phyloP scores from a whole-genome alignment of 768 basidiomycete genomes.

The Pleurotus tuber-regium region DNA sequence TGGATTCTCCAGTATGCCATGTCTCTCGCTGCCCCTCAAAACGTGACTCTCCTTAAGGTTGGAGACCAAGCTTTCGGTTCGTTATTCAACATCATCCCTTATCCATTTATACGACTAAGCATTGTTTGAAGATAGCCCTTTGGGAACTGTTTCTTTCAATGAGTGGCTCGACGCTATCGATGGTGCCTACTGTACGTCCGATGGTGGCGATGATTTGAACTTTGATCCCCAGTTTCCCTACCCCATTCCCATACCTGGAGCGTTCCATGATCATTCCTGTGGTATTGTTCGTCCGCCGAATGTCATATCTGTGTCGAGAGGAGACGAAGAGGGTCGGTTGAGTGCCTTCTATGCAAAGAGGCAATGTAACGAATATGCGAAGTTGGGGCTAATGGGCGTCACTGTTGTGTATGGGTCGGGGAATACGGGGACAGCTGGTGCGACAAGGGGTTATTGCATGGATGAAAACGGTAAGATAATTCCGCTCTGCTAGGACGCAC shows the following conservation, averaged over 20 bases:
- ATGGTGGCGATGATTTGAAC: conserved; percentile 30
- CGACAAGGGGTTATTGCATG: conserved; percentile 28
- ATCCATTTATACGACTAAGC: background rate
- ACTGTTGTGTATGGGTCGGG: conserved; percentile 42
- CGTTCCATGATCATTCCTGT: conserved; percentile 30
- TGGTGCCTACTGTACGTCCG: conserved; percentile 31
- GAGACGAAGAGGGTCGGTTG: conserved; percentile 34
- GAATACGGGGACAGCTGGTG: conserved; percentile 39
- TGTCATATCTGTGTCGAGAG: conserved; percentile 42
- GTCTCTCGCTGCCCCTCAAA: conserved; percentile 31
- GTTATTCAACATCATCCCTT: background rate
- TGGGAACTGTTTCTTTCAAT: conserved; percentile 24
- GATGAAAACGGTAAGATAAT: conserved; percentile 32
- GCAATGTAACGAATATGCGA: conserved; percentile 48
- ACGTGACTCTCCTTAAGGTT: conserved; percentile 29
- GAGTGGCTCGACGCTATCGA: conserved; percentile 36
- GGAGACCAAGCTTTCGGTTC: conserved; percentile 25
- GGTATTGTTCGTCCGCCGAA: conserved; percentile 36
- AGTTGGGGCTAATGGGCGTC: conserved; percentile 47
- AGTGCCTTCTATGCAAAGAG: conserved; percentile 32
- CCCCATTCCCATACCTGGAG: conserved; percentile 23
- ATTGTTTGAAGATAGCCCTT: background rate
- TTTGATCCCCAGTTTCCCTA: conserved; percentile 31
- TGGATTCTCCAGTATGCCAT: conserved; percentile 47
- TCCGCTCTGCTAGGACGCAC: background rate